Base-by-base conservation (phyloP, 805 yeast species). In the Saturnispora bothae region DNA sequence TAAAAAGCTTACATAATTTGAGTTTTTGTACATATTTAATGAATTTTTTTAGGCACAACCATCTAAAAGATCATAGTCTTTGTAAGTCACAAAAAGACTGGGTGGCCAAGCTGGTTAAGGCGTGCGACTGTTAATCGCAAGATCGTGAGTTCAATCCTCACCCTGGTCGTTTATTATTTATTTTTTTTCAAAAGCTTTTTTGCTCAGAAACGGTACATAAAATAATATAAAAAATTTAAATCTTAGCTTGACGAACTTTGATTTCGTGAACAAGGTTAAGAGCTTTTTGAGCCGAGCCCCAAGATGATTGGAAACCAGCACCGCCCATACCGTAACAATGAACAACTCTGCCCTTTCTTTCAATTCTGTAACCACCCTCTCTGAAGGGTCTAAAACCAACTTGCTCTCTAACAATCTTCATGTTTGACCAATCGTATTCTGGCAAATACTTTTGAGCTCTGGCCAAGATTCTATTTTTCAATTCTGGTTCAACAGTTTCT, bases 341-440 rank as follows among this genome's bases (percentile, higher is more conserved):
- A 76, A 70, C 41, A 75, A 77, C 50, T 81, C 31, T 42, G 17
- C 50, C 46, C 34, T 63, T 68, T 31, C 61, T 48, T 44, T 69
- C 74, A 4, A 77, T 54, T 43, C 80, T 64, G 5, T 70, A 65
- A 13, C 86, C 86, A 7, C 72, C 77, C 15, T 59, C 49, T 48
- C 86, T 62, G 2, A 67, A 80, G 1, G 88, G 88, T 53, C 88
- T 66, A 39, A 77, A 67, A 0, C 84, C 89, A 18, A 76, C 79
- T 48, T 74, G 74, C 31, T 65, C 54, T 34, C 67, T 62, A 17
- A 65, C 61, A 8, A 76, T 59, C 32, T 71, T 75, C 28, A 75
- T 60, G n/a, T 49, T 43, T 0, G 51, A 44, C 43, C 59, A 60
- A 15, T 57, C 45, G 29, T 64, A 50, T 32, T 62, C 61, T 31